These are phyloP conservation scores for Sporothrix pallida DNA, from an alignment of 2,329 filamentous ascomycete genomes.

Conservation along the genomic window DNA sequence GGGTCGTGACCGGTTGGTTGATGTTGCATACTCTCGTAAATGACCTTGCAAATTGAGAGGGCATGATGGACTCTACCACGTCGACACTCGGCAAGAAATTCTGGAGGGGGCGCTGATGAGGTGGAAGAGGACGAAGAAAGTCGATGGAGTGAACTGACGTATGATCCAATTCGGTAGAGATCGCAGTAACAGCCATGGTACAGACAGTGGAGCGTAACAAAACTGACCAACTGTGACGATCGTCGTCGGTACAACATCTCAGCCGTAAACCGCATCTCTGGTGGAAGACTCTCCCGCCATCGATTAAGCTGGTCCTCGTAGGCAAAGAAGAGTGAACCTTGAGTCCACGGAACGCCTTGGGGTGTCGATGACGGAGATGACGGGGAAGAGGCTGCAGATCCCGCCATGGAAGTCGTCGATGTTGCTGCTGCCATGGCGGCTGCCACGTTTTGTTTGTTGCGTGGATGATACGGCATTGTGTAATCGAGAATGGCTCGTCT, in stretches of 20 bases:
- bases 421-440: neutral
- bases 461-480: constrained; percentile 29
- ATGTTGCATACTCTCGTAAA: constrained; percentile 20
- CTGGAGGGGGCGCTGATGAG: neutral
- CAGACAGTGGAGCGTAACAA: constrained; percentile 31
- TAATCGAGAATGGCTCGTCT: constrained; percentile 27
- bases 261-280: constrained; percentile 20
- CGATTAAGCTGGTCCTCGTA: constrained; percentile 26
- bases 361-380: neutral
- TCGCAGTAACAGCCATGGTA: constrained; percentile 32
- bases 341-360: neutral
- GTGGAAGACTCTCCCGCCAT: constrained; percentile 18
- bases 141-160: constrained; percentile 11
- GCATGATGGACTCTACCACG: constrained; percentile 28
- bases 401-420: neutral
- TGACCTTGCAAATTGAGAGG: constrained; percentile 25
- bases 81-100: constrained; percentile 17
- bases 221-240: constrained; percentile 29
- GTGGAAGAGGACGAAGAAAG: neutral
- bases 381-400: neutral
- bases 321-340: constrained; percentile 12
- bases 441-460: constrained; percentile 18
- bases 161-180: constrained; percentile 28
- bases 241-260: constrained; percentile 27
- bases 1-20: constrained; percentile 25